Evolutionary conservation across 2,329 filamentous ascomycete genomes (phyloP).

Genomic region (Venturiaceae sp.): DNA sequence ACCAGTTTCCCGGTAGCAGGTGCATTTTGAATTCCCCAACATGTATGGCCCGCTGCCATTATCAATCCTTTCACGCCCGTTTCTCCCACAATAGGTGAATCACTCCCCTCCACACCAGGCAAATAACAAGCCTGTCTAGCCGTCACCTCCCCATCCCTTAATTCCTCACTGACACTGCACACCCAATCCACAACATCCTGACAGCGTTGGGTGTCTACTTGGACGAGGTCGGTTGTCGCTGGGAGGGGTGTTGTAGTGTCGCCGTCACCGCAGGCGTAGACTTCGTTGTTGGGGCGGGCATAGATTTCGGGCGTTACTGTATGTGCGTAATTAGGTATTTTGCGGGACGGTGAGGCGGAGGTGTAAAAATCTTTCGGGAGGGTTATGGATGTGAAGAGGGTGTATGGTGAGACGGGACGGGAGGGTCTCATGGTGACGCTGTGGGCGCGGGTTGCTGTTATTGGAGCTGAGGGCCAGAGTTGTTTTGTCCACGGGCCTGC

Average conservation of each 20-base stretch:
- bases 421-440: slow-evolving; percentile 51
- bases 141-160: slow-evolving; percentile 46
- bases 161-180: slow-evolving; percentile 41
- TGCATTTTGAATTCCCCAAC: slow-evolving; percentile 97
- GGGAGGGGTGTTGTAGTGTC: slow-evolving; percentile 70
- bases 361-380: slow-evolving; percentile 57
- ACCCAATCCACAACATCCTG: slow-evolving; percentile 81
- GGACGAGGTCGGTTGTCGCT: slow-evolving; percentile 62
- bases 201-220: slow-evolving; percentile 66
- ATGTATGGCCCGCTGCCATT: slow-evolving; percentile 85
- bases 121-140: slow-evolving; percentile 87
- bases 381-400: slow-evolving; percentile 78
- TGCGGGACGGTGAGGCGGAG: slow-evolving; percentile 25
- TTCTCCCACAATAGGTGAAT: slow-evolving; percentile 69
- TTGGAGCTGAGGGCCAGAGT: slow-evolving; percentile 45
- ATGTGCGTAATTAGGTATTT: slow-evolving; percentile 13
- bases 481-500: slow-evolving; percentile 53
- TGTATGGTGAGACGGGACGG: slow-evolving; percentile 57
- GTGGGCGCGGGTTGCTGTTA: slow-evolving; percentile 51
- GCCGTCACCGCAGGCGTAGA: slow-evolving; percentile 90
- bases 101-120: slow-evolving; percentile 54
- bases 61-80: slow-evolving; percentile 66
- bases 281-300: slow-evolving; percentile 74
- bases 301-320: slow-evolving; percentile 78
- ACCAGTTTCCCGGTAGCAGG: slow-evolving; percentile 58